phyloP scores from a whole-genome alignment of 2,329 filamentous ascomycete genomes.

The Trichoderma brevicompactum region DNA sequence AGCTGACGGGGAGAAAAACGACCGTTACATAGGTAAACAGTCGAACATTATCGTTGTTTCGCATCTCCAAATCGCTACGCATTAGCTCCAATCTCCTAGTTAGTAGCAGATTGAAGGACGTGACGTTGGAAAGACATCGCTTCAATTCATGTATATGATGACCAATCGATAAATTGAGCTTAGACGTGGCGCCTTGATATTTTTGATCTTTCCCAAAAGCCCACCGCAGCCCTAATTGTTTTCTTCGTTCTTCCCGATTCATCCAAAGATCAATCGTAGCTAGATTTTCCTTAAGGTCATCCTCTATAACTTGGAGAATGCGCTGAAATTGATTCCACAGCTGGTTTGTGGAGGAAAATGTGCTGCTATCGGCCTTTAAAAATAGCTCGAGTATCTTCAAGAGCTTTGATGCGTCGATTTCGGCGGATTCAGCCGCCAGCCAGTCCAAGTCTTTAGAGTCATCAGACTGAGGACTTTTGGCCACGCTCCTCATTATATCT shows the following conservation, averaged over 20 bases:
- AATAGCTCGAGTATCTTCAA: neutral
- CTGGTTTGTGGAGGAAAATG: neutral
- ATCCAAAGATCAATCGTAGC: neutral
- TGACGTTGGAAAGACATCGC: neutral
- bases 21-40: slow-evolving; percentile 2
- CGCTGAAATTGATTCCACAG: neutral
- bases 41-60: neutral
- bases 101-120: neutral
- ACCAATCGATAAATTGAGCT: neutral
- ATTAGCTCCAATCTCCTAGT: neutral
- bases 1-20: neutral
- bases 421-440: neutral
- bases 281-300: neutral
- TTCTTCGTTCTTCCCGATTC: neutral
- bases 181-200: neutral
- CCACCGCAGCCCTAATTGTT: neutral
- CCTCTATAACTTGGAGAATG: neutral
- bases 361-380: neutral
- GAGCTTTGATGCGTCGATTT: neutral
- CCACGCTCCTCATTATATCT: neutral
- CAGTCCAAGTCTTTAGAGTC: neutral
- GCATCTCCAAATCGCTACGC: neutral
- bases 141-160: neutral
- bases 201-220: neutral
- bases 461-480: neutral